Percentiles rank a stretch among this genome's conserved stretches.
Conservation (phyloP, 163 green algal genomes). For the Coccomyxa subellipsoidea region DNA sequence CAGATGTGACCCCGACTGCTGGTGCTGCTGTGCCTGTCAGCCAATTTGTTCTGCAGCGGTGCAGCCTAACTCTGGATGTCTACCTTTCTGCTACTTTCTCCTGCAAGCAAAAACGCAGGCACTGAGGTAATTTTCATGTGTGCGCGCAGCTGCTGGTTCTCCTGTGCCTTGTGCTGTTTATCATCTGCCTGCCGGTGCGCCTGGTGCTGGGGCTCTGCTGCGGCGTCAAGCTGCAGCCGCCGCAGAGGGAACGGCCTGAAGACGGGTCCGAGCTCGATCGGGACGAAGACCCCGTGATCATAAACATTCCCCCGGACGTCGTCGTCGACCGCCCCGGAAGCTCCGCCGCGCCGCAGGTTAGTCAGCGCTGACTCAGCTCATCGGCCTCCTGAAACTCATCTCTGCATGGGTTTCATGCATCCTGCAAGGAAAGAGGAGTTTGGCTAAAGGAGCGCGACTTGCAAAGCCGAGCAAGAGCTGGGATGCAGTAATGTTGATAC, state of each 20-base stretch:
- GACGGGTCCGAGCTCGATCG: not conserved
- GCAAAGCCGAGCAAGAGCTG: too few species aligned
- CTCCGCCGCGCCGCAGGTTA: not conserved
- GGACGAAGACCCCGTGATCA: not conserved
- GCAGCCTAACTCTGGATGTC: too few species aligned
- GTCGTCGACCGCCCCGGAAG: not conserved
- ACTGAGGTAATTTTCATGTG: not conserved
- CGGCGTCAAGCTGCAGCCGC: slow-evolving; percentile 3
- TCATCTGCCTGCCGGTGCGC: slow-evolving; percentile 7
- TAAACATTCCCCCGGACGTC: not conserved
- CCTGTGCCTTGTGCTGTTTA: not conserved
- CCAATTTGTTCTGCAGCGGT: too few species aligned
- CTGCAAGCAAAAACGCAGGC: not conserved
- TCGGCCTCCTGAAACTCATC: too few species aligned
- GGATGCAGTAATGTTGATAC: too few species aligned
- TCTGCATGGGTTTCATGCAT: too few species aligned
- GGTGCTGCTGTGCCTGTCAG: too few species aligned
- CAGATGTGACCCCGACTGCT: too few species aligned
- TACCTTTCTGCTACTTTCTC: not conserved
- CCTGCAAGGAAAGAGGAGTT: too few species aligned
- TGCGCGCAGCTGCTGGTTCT: slow-evolving; percentile 3
- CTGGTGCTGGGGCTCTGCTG: not conserved
- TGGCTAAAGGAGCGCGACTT: too few species aligned
- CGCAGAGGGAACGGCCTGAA: not conserved
- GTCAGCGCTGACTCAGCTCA: not conserved